These are phyloP conservation scores for Camelina hispida DNA, from an alignment of 345 rosid species.

Conservation along the genomic window DNA sequence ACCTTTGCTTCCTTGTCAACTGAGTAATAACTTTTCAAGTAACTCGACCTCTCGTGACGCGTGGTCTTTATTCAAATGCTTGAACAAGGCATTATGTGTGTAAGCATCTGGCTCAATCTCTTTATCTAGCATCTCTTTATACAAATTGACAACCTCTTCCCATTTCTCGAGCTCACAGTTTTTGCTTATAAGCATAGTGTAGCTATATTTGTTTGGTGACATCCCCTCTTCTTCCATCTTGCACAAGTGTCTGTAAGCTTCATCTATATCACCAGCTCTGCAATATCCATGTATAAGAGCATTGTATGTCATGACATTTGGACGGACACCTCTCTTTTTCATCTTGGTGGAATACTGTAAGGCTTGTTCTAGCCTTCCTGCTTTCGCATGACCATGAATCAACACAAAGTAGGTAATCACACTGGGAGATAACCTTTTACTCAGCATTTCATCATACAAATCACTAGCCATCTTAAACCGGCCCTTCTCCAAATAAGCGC, in stretches of 20 bases:
- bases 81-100: conserved; percentile 62
- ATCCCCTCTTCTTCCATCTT: conserved; percentile 66
- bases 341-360: conserved; percentile 60
- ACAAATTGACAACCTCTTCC: conserved; percentile 69
- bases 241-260: conserved; percentile 58
- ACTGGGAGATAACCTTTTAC: conserved; percentile 56
- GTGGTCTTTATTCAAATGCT: conserved; percentile 58
- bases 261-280: conserved; percentile 54
- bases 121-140: conserved; percentile 69
- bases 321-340: conserved; percentile 57
- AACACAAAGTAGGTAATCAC: conserved; percentile 73
- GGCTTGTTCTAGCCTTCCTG: conserved; percentile 61
- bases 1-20: conserved; percentile 35
- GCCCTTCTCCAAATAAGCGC: conserved; percentile 59
- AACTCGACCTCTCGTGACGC: conserved; percentile 51
- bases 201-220: conserved; percentile 68
- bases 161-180: conserved; percentile 55
- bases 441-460: conserved; percentile 57
- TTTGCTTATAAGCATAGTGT: conserved; percentile 71
- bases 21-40: conserved; percentile 54
- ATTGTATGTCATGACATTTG: conserved; percentile 76
- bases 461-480: conserved; percentile 55
- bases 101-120: conserved; percentile 63
- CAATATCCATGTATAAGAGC: conserved; percentile 68
- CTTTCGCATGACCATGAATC: conserved; percentile 67